Conservation (phyloP, 257 asterid species). For the Solanum piurae region DNA sequence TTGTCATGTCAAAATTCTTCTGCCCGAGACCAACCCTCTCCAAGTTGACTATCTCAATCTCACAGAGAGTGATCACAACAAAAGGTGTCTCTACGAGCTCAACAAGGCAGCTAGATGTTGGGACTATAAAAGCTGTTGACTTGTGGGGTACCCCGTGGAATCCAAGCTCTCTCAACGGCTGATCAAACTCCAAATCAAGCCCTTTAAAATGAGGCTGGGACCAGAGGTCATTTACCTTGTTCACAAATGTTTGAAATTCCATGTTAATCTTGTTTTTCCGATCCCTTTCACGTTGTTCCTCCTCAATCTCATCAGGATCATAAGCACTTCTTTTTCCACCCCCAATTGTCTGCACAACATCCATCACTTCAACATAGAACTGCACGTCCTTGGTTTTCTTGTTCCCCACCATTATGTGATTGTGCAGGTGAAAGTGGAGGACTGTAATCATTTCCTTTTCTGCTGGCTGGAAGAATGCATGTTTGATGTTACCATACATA, state of each 20-base stretch:
- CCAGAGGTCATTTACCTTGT: conserved; percentile 19
- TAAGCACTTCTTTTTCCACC: conserved; percentile 20
- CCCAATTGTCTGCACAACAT: conserved; percentile 15
- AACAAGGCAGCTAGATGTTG: conserved; percentile 17
- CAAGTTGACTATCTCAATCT: conserved; percentile 22
- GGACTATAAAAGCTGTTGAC: conserved; percentile 15
- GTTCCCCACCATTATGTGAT: conserved; percentile 27
- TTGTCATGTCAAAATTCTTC: conserved; percentile 23
- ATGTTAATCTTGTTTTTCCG: conserved; percentile 14
- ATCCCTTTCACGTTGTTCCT: conserved; percentile 18
- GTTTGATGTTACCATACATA: conserved; percentile 18
- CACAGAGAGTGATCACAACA: conserved; percentile 13
- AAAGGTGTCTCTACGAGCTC: conserved; percentile 17
- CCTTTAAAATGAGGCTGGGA: conserved; percentile 18
- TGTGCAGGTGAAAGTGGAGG: conserved; percentile 23
- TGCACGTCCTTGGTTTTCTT: conserved; percentile 30
- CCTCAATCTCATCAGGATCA: conserved; percentile 24
- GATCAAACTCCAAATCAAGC: conserved; percentile 21
- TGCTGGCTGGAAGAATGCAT: conserved; percentile 26
- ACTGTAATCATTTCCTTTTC: conserved; percentile 27
- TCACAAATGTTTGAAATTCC: conserved; percentile 16
- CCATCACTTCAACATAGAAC: conserved; percentile 25
- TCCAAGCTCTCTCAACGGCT: conserved; percentile 19
- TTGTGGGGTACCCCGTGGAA: conserved; percentile 23
- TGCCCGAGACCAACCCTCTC: conserved; percentile 21